These are phyloP conservation scores for Neonectria punicea DNA, from an alignment of 2,329 filamentous ascomycete species.

Conservation along the genomic window DNA sequence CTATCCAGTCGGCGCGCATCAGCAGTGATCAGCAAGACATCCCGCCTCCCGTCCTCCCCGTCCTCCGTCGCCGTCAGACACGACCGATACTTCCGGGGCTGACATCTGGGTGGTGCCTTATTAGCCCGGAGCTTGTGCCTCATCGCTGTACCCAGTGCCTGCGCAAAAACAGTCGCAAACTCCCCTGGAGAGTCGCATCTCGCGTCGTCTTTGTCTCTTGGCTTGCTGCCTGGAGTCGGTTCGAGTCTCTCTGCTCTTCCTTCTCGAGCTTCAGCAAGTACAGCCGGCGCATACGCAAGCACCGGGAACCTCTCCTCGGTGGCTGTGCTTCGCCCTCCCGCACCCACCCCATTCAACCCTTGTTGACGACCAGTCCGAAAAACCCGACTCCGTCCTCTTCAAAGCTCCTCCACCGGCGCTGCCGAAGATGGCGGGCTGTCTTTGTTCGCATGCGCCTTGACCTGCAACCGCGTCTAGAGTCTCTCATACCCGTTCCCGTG, in stretches of 20 bases:
- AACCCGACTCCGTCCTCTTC: slow-evolving; percentile 22
- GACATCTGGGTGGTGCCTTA: slow-evolving; percentile 27
- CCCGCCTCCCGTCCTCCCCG: slow-evolving; percentile 18
- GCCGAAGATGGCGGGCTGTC: slow-evolving; percentile 45
- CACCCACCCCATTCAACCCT: slow-evolving; percentile 24
- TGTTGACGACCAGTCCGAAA: slow-evolving; percentile 23
- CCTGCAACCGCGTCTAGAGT: slow-evolving; percentile 33
- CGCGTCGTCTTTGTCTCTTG: slow-evolving; percentile 16
- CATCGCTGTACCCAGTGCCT: slow-evolving; percentile 5
- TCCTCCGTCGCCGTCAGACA: slow-evolving; percentile 19
- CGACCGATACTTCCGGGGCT: slow-evolving; percentile 44
- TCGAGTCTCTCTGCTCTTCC: slow-evolving; percentile 13
- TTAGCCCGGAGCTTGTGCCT: slow-evolving; percentile 25
- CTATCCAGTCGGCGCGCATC: slow-evolving; percentile 28
- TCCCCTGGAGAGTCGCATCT: slow-evolving; percentile 3
- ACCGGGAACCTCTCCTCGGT: slow-evolving; percentile 22
- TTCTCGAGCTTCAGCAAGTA: slow-evolving; percentile 24
- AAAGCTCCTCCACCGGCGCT: slow-evolving; percentile 36
- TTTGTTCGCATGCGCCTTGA: slow-evolving; percentile 41
- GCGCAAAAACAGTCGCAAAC: background rate
- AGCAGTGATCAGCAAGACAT: slow-evolving; percentile 31
- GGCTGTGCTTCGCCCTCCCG: slow-evolving; percentile 27
- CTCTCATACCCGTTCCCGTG: background rate
- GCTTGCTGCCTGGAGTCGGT: slow-evolving; percentile 22
- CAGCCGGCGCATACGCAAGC: slow-evolving; percentile 20